Percentiles rank a stretch among this genome's conserved stretches.
Conservation (phyloP, 1,284 basidiomycete genomes). For the Microbotryomycetes sp. region DNA sequence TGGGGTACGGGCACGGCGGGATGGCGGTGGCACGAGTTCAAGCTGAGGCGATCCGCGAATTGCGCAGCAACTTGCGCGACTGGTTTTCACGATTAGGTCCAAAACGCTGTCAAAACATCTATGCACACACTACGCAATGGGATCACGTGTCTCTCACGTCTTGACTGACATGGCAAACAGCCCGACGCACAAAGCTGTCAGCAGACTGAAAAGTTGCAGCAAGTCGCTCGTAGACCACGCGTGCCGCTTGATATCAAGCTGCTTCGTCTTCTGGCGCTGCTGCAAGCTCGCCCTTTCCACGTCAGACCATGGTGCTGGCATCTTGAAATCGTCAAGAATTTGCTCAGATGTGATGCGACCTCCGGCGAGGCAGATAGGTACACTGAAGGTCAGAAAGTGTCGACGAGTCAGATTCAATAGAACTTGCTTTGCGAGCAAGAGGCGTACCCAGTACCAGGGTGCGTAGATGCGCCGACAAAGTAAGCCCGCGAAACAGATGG, state of each 20-base stretch:
- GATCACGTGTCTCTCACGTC: no score
- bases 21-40: no score
- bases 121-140: no score
- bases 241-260: not conserved
- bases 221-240: not conserved
- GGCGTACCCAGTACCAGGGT: conserved; percentile 40
- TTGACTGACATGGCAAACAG: not conserved
- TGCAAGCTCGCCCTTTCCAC: not conserved
- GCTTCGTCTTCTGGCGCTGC: not conserved
- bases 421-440: not conserved
- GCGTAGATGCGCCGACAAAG: conserved; percentile 43
- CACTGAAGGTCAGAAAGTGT: conserved; percentile 8
- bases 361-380: conserved; percentile 32
- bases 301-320: conserved; percentile 9
- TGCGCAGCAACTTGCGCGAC: no score
- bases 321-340: conserved; percentile 32
- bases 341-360: conserved; percentile 33
- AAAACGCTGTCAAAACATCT: no score
- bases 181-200: not conserved
- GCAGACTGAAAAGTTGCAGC: not conserved
- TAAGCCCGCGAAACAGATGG: conserved; percentile 37
- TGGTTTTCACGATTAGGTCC: no score
- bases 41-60: no score
- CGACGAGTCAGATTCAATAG: not conserved
- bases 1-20: no score